Conservation (phyloP, 352 stramenopile species). For the Phytophthora tentaculata region DNA sequence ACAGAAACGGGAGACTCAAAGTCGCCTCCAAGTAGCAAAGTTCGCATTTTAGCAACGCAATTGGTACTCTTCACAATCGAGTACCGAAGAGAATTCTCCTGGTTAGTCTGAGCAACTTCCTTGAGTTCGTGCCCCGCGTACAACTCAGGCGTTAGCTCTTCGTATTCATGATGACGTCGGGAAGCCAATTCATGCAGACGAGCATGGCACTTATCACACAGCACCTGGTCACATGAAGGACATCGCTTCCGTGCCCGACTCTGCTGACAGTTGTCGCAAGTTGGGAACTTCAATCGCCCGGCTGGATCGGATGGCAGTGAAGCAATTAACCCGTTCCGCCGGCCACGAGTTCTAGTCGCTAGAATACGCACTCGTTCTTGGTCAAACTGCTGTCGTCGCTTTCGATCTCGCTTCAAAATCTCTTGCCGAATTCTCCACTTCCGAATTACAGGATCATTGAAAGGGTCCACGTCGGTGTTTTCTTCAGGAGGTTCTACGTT, state of each 20-base stretch:
- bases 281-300: constrained; percentile 48
- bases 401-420: constrained; percentile 40
- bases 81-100: constrained; percentile 39
- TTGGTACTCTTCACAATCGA: constrained; percentile 29
- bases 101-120: constrained; percentile 23
- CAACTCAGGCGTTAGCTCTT: constrained; percentile 43
- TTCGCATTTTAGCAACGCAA: constrained; percentile 41
- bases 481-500: neutral
- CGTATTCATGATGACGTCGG: constrained; percentile 56
- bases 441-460: constrained; percentile 28
- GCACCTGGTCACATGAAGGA: constrained; percentile 55
- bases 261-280: constrained; percentile 59
- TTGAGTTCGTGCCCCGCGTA: constrained; percentile 36
- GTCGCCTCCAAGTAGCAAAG: constrained; percentile 25
- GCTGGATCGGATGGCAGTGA: constrained; percentile 41
- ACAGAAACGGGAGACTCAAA: neutral
- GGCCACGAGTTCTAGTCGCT: constrained; percentile 37
- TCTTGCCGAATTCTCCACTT: constrained; percentile 49
- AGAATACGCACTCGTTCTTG: constrained; percentile 50
- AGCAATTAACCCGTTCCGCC: constrained; percentile 68
- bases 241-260: constrained; percentile 57
- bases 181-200: constrained; percentile 61
- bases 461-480: constrained; percentile 1
- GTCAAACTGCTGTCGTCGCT: constrained; percentile 42
- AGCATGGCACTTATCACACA: constrained; percentile 70